These are phyloP conservation scores for Alternaria triticimaculans DNA, from an alignment of 2,329 filamentous ascomycete species.

Conservation along the genomic window DNA sequence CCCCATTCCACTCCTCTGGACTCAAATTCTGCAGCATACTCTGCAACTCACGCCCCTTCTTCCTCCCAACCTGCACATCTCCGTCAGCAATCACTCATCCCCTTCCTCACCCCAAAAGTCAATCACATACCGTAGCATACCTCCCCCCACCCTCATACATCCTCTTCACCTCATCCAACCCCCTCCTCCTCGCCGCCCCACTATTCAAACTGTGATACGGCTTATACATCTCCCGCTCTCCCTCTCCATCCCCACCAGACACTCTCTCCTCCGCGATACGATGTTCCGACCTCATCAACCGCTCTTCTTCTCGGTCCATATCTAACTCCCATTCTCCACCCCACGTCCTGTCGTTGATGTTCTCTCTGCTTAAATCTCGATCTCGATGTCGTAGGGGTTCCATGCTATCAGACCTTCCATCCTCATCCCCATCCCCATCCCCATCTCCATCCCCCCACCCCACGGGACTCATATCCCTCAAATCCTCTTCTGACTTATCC, in stretches of 20 bases:
- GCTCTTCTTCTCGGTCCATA: neutral
- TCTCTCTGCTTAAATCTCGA: neutral
- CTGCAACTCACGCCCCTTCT: neutral
- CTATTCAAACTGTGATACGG: neutral
- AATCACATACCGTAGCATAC: slow-evolving; percentile 9
- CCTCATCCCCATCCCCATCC: neutral
- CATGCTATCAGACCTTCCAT: slow-evolving; percentile 3
- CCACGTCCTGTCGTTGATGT: neutral
- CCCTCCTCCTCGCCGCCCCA: neutral
- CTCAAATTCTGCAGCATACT: neutral
- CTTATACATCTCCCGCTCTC: neutral
- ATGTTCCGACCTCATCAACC: neutral
- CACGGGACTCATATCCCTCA: neutral
- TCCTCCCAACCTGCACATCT: neutral
- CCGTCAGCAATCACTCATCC: neutral
- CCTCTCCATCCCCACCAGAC: neutral
- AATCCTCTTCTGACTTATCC: neutral
- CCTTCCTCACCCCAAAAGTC: neutral
- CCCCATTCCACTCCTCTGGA: neutral
- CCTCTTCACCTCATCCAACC: neutral
- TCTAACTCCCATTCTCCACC: neutral
- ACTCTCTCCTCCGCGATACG: neutral
- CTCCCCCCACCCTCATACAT: neutral
- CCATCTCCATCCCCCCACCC: neutral
- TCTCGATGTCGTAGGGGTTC: neutral